Evolutionary conservation across 2,329 filamentous ascomycete species (phyloP).

Genomic region (Curvularia hawaiiensis): DNA sequence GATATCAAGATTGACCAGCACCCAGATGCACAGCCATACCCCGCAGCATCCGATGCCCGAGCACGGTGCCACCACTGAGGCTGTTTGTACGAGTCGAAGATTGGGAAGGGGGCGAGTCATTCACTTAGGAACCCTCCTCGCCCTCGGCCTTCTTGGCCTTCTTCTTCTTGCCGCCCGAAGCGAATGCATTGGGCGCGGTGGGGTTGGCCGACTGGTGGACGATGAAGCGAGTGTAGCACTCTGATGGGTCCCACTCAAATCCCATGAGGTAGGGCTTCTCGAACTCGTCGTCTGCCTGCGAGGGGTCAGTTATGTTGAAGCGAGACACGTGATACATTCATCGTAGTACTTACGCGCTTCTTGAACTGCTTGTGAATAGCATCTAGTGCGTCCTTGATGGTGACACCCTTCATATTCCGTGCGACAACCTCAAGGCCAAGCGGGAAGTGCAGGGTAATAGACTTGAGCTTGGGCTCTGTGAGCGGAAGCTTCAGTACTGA

Average conservation of each 20-base stretch:
- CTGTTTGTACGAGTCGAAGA: conserved; percentile 37
- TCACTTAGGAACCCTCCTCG: conserved; percentile 40
- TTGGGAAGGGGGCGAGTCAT: conserved; percentile 46
- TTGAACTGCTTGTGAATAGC: conserved; percentile 96
- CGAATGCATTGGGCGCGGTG: conserved; percentile 49
- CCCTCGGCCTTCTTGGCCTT: conserved; percentile 46
- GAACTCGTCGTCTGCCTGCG: conserved; percentile 82
- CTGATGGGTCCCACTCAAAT: conserved; percentile 95
- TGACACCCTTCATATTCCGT: conserved; percentile 91
- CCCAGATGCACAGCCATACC: conserved; percentile 31
- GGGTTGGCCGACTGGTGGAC: conserved; percentile 79
- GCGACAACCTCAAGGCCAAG: conserved; percentile 86
- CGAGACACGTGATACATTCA: neutral
- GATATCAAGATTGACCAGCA: conserved; percentile 36
- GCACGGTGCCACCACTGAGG: conserved; percentile 28
- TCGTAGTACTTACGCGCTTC: conserved; percentile 74
- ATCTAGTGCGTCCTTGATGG: conserved; percentile 94
- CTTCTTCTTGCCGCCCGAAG: conserved; percentile 48
- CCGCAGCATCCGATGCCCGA: conserved; percentile 29
- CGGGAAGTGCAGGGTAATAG: conserved; percentile 91
- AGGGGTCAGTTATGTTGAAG: conserved; percentile 24
- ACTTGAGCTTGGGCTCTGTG: conserved; percentile 83
- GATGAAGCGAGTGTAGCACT: conserved; percentile 84
- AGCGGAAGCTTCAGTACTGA: conserved; percentile 82
- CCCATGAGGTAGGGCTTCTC: conserved; percentile 85